Evolutionary conservation across 2,329 filamentous ascomycete species (phyloP).

Genomic region (Fusarium cicatricum): DNA sequence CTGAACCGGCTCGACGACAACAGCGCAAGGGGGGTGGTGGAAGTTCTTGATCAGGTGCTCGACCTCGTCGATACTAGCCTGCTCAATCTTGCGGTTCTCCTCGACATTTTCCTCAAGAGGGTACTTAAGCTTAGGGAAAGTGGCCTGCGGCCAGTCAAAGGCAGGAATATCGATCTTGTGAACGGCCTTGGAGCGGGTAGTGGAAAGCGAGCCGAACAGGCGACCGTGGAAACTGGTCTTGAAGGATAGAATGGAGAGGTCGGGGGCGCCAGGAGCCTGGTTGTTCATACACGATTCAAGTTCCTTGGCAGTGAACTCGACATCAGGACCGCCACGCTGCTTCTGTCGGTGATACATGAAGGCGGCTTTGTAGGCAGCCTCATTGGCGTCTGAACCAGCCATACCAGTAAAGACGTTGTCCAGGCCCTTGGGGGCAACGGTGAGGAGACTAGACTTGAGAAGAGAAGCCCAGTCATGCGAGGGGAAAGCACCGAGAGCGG

Average conservation of each 20-base stretch:
- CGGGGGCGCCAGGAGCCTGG: conserved; percentile 76
- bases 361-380: conserved; percentile 93
- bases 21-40: conserved; percentile 81
- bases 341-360: conserved; percentile 91
- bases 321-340: conserved; percentile 78
- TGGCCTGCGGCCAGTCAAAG: conserved; percentile 93
- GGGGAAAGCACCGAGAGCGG: conserved; percentile 90
- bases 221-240: conserved; percentile 89
- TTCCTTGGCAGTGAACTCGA: conserved; percentile 83
- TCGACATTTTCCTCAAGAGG: conserved; percentile 80
- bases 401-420: conserved; percentile 92
- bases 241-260: conserved; percentile 87
- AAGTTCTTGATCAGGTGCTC: conserved; percentile 82
- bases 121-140: conserved; percentile 87
- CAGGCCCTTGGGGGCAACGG: conserved; percentile 82
- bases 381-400: conserved; percentile 91
- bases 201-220: conserved; percentile 86
- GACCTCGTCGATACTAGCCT: conserved; percentile 81
- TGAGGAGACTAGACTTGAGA: conserved; percentile 81
- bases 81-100: conserved; percentile 84
- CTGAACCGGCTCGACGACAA: conserved; percentile 90
- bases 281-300: conserved; percentile 81
- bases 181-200: conserved; percentile 90
- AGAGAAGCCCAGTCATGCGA: conserved; percentile 83
- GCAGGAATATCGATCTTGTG: conserved; percentile 95